These are phyloP conservation scores for Aspergillus bertholletiae DNA, from an alignment of 495 filamentous ascomycete species.

Conservation along the genomic window DNA sequence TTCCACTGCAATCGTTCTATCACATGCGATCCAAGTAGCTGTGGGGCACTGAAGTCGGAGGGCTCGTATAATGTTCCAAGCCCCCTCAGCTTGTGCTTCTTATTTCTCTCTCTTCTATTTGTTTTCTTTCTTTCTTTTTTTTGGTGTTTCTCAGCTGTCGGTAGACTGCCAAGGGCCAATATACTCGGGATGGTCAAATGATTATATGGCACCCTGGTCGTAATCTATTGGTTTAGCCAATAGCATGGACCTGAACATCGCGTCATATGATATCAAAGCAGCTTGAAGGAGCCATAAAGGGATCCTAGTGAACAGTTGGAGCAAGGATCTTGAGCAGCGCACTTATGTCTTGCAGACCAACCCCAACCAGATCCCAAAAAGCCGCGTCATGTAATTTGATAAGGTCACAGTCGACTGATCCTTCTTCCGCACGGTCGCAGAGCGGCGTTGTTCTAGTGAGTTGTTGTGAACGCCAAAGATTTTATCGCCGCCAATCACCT, in stretches of 20 bases:
- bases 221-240: background rate
- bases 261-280: background rate
- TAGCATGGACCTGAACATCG: background rate
- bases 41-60: background rate
- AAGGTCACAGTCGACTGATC: background rate
- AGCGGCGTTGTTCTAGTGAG: constrained; percentile 3
- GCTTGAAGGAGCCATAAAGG: background rate
- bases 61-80: background rate
- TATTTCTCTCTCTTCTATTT: background rate
- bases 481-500: constrained; percentile 2
- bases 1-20: background rate
- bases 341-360: background rate
- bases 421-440: background rate
- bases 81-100: background rate
- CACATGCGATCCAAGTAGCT: constrained; percentile 1
- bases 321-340: background rate
- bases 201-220: background rate
- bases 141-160: background rate
- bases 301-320: background rate
- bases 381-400: background rate
- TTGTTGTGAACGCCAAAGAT: background rate
- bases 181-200: background rate
- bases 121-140: background rate
- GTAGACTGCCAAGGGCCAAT: background rate
- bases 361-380: background rate